Evolutionary conservation across 179 eudicot species (phyloP).

Genomic region (Carnegiea gigantea): DNA sequence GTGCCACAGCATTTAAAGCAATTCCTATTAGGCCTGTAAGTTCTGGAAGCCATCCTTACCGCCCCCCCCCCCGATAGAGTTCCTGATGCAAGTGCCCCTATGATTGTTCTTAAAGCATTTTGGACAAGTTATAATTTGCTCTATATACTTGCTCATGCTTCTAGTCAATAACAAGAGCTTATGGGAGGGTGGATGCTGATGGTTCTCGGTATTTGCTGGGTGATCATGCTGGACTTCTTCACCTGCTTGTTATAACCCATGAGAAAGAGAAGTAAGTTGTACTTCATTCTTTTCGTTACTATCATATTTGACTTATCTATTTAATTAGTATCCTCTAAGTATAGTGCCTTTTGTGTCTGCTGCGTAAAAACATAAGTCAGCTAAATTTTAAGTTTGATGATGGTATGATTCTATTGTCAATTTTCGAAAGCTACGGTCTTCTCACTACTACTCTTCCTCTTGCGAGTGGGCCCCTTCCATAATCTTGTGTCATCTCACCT

Average conservation of each 20-base stretch:
- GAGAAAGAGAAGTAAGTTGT: slow-evolving; percentile 91
- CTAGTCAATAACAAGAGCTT: slow-evolving; percentile 89
- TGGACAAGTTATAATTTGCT: background rate
- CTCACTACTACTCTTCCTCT: background rate
- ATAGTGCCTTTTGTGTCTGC: background rate
- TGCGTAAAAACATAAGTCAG: background rate
- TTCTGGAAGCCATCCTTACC: slow-evolving; percentile 6
- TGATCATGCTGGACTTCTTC: slow-evolving; percentile 93
- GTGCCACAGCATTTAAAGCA: slow-evolving; percentile 92
- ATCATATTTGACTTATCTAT: background rate
- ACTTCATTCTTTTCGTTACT: background rate
- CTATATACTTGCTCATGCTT: slow-evolving; percentile 17
- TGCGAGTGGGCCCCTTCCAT: background rate
- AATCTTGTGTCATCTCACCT: background rate
- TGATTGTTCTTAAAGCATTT: slow-evolving; percentile 3
- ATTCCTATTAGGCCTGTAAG: slow-evolving; percentile 92
- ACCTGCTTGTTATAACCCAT: slow-evolving; percentile 94
- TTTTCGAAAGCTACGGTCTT: background rate
- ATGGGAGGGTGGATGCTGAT: slow-evolving; percentile 97
- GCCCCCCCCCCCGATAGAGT: background rate
- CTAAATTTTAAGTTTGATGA: background rate
- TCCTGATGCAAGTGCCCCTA: background rate
- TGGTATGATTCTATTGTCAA: background rate
- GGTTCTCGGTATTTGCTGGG: slow-evolving; percentile 94
- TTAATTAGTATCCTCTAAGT: background rate